Percentiles rank a stretch among this genome's conserved stretches.
Conservation (phyloP, 208 protist species). For the Crithidia expoeki region DNA sequence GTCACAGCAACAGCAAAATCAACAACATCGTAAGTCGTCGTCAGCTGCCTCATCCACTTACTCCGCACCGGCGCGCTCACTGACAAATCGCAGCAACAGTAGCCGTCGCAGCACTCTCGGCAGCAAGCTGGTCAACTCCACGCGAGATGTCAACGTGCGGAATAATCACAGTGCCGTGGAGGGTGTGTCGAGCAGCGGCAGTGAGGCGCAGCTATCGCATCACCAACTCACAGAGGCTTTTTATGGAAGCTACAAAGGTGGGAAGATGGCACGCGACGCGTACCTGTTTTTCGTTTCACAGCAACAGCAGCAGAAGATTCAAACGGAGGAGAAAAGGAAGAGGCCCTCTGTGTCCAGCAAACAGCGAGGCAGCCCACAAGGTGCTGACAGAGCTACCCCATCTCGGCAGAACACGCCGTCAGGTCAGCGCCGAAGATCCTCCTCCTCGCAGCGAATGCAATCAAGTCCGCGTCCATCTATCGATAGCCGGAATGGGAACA, state of each 20-base stretch:
- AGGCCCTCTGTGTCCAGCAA: neutral
- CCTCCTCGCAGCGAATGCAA: too few species aligned
- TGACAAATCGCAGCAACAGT: neutral
- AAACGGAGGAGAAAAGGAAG: neutral
- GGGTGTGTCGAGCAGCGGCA: too few species aligned
- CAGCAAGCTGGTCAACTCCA: neutral
- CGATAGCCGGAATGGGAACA: too few species aligned
- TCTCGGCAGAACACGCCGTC: neutral
- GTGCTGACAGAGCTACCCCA: neutral
- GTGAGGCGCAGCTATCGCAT: slow-evolving; percentile 43
- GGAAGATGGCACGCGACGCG: slow-evolving; percentile 62
- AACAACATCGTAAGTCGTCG: neutral
- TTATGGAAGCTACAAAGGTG: slow-evolving; percentile 52
- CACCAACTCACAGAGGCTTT: slow-evolving; percentile 77
- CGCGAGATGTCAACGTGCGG: neutral
- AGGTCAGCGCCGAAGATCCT: too few species aligned
- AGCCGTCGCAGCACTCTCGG: slow-evolving; percentile 5
- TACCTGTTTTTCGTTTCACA: slow-evolving; percentile 65
- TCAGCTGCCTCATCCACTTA: neutral
- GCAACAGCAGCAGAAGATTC: slow-evolving; percentile 11
- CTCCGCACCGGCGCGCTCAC: neutral
- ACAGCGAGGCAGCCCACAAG: neutral
- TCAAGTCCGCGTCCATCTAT: too few species aligned
- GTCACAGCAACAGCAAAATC: neutral
- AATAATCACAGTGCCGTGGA: too few species aligned